Conservation (phyloP, 768 basidiomycete genomes). For the Dioszegia aurantiaca region DNA sequence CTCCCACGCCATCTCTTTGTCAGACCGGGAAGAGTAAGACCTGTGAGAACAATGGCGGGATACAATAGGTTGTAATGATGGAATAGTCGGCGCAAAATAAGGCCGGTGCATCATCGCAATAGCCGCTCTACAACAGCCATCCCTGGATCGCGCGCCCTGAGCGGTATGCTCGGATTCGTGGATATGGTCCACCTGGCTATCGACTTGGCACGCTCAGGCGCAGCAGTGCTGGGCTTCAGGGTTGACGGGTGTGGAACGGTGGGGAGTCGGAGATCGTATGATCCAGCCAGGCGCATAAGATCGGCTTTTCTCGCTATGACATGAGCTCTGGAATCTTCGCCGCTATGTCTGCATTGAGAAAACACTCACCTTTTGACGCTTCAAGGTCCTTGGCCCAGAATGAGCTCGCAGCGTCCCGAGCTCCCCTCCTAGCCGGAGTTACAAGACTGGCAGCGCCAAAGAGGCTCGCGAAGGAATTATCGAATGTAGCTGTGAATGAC, state of each 20-base stretch:
- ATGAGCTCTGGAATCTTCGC: not conserved
- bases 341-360: not conserved
- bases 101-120: too few relatives aligned
- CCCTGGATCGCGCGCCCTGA: slow-evolving; percentile 12
- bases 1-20: too few relatives aligned
- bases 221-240: not conserved
- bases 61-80: too few relatives aligned
- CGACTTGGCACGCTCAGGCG: slow-evolving; percentile 13
- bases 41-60: too few relatives aligned
- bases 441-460: slow-evolving; percentile 24
- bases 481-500: not conserved
- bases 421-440: slow-evolving; percentile 9
- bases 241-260: slow-evolving; percentile 11
- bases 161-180: slow-evolving; percentile 10
- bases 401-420: slow-evolving; percentile 11
- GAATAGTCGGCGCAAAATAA: too few relatives aligned
- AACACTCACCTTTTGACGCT: slow-evolving; percentile 19
- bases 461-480: slow-evolving; percentile 2
- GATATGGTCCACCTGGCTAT: slow-evolving; percentile 13
- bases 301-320: slow-evolving; percentile 22
- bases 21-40: too few relatives aligned
- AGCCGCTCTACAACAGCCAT: slow-evolving; percentile 13
- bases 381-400: slow-evolving; percentile 23
- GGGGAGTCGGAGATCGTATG: slow-evolving; percentile 23
- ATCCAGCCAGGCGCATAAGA: slow-evolving; percentile 23